Evolutionary conservation across 805 yeast genomes (phyloP).

Genomic region (Debaryomyces hansenii): DNA sequence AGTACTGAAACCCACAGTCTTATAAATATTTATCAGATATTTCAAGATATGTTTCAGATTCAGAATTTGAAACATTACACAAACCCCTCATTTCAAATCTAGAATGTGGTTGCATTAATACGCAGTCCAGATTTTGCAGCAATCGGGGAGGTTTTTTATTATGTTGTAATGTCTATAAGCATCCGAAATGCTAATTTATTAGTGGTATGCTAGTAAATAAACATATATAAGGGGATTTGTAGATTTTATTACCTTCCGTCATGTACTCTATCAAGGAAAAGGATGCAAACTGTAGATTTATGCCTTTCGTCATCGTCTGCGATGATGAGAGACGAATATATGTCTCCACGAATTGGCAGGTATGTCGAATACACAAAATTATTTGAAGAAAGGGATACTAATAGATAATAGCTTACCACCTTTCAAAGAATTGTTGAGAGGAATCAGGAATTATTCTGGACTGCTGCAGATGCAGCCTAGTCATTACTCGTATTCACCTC

Average conservation of each 20-base stretch:
- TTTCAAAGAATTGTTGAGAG: not conserved
- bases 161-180: not conserved
- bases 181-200: not conserved
- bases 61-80: conserved; percentile 15
- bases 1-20: not conserved
- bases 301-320: not conserved
- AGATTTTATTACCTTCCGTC: too few species aligned
- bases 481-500: too few species aligned
- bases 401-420: not conserved
- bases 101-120: not conserved
- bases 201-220: not conserved
- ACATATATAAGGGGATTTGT: not conserved
- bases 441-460: not conserved
- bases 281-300: not conserved
- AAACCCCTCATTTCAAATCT: conserved; percentile 4
- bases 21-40: not conserved
- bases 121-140: not conserved
- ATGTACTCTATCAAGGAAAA: not conserved
- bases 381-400: too few species aligned
- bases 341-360: not conserved
- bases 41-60: conserved; percentile 12
- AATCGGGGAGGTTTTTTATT: not conserved
- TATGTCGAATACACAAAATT: too few species aligned
- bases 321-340: not conserved
- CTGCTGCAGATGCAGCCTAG: not conserved